These are phyloP conservation scores for Monosporascus sp. DNA, from an alignment of 2,329 filamentous ascomycete species.

Conservation along the genomic window DNA sequence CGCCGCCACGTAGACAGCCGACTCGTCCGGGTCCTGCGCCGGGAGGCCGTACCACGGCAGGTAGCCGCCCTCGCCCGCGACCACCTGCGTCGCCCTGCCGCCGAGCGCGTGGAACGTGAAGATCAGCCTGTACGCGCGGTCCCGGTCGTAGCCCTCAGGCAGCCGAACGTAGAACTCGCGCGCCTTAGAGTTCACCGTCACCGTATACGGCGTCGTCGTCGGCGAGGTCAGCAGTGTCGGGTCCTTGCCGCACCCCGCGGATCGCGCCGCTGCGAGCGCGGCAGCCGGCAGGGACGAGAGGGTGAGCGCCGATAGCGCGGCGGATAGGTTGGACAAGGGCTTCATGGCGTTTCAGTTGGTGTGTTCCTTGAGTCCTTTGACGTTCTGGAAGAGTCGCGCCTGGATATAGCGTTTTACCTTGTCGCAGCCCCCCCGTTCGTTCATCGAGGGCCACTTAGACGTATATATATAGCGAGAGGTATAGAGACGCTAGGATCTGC, in stretches of 20 bases:
- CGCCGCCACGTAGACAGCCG: slow-evolving; percentile 30
- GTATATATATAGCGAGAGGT: too few species aligned
- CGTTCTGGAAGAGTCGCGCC: background rate
- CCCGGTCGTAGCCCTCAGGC: slow-evolving; percentile 30
- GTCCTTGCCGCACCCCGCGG: slow-evolving; percentile 19
- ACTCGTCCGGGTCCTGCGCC: slow-evolving; percentile 15
- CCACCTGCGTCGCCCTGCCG: slow-evolving; percentile 26
- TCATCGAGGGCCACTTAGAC: too few species aligned
- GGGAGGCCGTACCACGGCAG: slow-evolving; percentile 29
- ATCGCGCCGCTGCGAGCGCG: slow-evolving; percentile 6
- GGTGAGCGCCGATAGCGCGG: background rate
- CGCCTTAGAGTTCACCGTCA: slow-evolving; percentile 26
- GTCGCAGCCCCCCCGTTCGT: too few species aligned
- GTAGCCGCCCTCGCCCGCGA: slow-evolving; percentile 20
- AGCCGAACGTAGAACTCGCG: slow-evolving; percentile 26
- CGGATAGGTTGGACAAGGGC: background rate
- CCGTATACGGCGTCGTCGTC: slow-evolving; percentile 10
- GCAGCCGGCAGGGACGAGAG: background rate
- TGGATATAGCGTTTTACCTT: too few species aligned
- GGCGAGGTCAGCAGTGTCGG: slow-evolving; percentile 16
- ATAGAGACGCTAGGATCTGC: too few species aligned
- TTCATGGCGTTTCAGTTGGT: background rate
- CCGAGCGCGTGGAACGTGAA: slow-evolving; percentile 32
- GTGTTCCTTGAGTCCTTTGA: background rate
- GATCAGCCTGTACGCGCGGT: slow-evolving; percentile 30